A percentile compares a stretch with the other conserved stretches of the same genome.
phyloP scores from a whole-genome alignment of 305 asterid species.

The Fraxinus greggii region DNA sequence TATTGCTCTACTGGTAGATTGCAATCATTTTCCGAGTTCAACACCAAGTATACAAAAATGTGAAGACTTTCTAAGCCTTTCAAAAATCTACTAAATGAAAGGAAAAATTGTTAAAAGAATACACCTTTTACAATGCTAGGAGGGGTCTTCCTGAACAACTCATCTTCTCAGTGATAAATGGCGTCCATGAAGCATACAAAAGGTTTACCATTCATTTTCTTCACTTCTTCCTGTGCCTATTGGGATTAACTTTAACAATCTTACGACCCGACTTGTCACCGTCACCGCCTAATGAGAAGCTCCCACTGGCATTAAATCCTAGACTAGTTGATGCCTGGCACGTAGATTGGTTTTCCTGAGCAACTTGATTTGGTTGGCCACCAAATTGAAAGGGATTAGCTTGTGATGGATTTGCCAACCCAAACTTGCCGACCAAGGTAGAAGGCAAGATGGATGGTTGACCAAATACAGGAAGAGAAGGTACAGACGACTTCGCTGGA shows the following conservation, averaged over 20 bases:
- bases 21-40: slow-evolving; percentile 4
- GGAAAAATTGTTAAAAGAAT: not conserved
- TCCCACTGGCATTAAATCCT: slow-evolving; percentile 36
- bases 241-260: slow-evolving; percentile 29
- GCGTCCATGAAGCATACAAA: not conserved
- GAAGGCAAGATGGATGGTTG: slow-evolving; percentile 50
- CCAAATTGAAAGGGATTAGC: slow-evolving; percentile 53
- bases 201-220: not conserved
- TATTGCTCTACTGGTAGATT: not conserved
- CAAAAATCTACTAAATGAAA: not conserved
- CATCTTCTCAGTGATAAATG: not conserved
- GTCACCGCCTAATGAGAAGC: slow-evolving; percentile 40
- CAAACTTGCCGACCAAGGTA: slow-evolving; percentile 44
- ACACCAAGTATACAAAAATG: slow-evolving; percentile 13
- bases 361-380: slow-evolving; percentile 61
- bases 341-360: slow-evolving; percentile 38
- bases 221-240: slow-evolving; percentile 30
- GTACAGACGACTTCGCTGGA: slow-evolving; percentile 53
- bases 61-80: not conserved
- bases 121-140: not conserved
- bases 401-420: slow-evolving; percentile 41
- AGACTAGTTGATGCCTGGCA: slow-evolving; percentile 36
- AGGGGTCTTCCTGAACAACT: not conserved
- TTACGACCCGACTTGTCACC: slow-evolving; percentile 36
- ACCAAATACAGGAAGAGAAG: slow-evolving; percentile 50